Evolutionary conservation across 2,329 filamentous ascomycete species (phyloP), one percentile per base, ranked within the genome.

Genomic region (Alternaria sp.): DNA sequence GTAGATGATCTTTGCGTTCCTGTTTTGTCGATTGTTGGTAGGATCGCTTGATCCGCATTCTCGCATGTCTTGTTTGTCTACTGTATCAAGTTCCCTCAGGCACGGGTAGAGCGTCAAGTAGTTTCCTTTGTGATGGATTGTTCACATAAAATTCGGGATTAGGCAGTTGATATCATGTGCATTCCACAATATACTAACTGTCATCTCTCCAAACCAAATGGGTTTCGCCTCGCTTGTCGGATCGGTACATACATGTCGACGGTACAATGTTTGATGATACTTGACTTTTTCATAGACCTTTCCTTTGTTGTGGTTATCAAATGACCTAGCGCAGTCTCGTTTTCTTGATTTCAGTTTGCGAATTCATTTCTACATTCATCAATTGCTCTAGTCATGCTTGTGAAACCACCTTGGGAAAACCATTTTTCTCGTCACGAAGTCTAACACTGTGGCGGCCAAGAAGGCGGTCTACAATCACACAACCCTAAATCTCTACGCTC

Each of bases 41-140:
- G 60, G 67, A 60, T 65, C 64, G 59, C 54, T 70, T 71, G 68
- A 59, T 53, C 65, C 56, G 48, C 46, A 67, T 71, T 70, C 68
- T 66, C 67, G 60, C 58, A 64, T 67, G 61, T 66, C 62, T 65
- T 63, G 64, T 70, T 59, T 67, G 58, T 62, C 53, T 50, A 58
- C 56, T 59, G 61, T 66, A 44, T 65, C 55, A 56, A 54, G 61
- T 64, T 64, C 61, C 64, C 61, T 66, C 57, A 55, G 66, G 62
- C 61, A 67, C 59, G 62, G 59, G 48, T 62, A 64, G 54, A 56
- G 57, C 17, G 56, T 60, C 59, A 54, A 41, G 48, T 58, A 54
- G 52, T 63, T 61, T 61, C 56, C 56, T 66, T 61, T 66, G 62
- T 61, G 68, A 62, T 56, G 56, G 50, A 40, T 54, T 51, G 45